These are phyloP conservation scores for Hypomyces perniciosus DNA, from an alignment of 2,329 filamentous ascomycete species.

Conservation along the genomic window DNA sequence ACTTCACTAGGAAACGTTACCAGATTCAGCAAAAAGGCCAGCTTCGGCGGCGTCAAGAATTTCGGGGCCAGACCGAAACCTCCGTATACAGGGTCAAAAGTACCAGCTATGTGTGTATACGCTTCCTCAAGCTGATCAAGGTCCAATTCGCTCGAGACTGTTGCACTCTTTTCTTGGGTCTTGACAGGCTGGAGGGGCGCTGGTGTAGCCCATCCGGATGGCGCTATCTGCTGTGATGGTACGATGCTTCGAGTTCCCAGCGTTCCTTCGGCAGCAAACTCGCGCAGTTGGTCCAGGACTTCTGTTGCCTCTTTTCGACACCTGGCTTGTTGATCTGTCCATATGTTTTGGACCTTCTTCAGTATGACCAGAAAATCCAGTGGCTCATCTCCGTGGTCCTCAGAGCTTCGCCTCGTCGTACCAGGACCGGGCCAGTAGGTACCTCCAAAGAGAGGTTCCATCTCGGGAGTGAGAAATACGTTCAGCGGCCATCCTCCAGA, in stretches of 20 bases:
- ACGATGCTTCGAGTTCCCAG: constrained; percentile 41
- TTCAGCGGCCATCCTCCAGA: constrained; percentile 93
- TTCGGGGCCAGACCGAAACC: constrained; percentile 82
- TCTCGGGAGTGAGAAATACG: constrained; percentile 88
- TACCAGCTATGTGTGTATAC: constrained; percentile 69
- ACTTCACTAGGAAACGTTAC: constrained; percentile 66
- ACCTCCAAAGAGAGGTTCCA: constrained; percentile 91
- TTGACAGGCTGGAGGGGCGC: constrained; percentile 22
- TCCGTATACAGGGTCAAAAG: constrained; percentile 72
- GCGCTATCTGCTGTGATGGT: constrained; percentile 23
- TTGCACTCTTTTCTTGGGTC: constrained; percentile 18
- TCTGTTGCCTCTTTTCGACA: constrained; percentile 79
- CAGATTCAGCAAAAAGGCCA: constrained; percentile 74
- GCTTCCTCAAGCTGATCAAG: constrained; percentile 89
- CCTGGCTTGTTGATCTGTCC: constrained; percentile 77
- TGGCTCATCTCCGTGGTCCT: constrained; percentile 47
- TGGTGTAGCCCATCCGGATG: constrained; percentile 26
- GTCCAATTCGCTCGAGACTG: constrained; percentile 65
- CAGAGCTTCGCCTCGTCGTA: constrained; percentile 34
- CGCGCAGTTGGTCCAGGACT: constrained; percentile 71
- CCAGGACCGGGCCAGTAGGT: constrained; percentile 91
- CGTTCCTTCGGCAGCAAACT: constrained; percentile 85
- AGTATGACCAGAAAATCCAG: constrained; percentile 80
- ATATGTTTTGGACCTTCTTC: constrained; percentile 67
- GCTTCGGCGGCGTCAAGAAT: constrained; percentile 81